Percentiles rank a stretch among this genome's conserved stretches.
Conservation (phyloP, 1,284 basidiomycete genomes). For the Leccinum pachyderme region DNA sequence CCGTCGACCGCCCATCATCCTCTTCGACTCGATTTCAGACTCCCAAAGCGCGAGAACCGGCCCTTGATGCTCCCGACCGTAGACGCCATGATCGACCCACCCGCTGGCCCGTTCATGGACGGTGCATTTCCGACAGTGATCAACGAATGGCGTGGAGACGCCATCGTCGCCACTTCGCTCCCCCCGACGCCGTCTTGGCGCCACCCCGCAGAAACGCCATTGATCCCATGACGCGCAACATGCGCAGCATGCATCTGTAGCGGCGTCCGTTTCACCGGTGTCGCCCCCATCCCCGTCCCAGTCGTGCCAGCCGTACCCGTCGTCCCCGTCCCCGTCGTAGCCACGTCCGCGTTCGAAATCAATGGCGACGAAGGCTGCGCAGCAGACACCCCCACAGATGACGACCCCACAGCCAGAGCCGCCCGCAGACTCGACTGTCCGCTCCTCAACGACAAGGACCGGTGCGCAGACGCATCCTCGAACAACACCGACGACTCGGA, state of each 20-base stretch:
- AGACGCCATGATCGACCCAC: conserved; percentile 50
- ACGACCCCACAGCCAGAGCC: conserved; percentile 47
- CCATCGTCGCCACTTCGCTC: conserved; percentile 52
- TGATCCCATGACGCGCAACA: conserved; percentile 75
- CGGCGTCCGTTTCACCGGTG: conserved; percentile 59
- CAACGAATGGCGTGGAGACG: conserved; percentile 69
- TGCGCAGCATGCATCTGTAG: conserved; percentile 76
- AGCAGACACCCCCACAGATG: conserved; percentile 28
- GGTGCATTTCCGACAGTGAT: conserved; percentile 58
- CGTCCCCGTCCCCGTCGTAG: background rate
- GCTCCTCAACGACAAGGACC: conserved; percentile 42
- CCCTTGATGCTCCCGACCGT: conserved; percentile 57
- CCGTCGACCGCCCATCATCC: conserved; percentile 23
- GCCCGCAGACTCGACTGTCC: conserved; percentile 35
- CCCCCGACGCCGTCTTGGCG: conserved; percentile 55
- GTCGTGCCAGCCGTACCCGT: conserved; percentile 17
- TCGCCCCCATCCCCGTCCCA: background rate
- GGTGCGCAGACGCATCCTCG: conserved; percentile 43
- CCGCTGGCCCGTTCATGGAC: conserved; percentile 42
- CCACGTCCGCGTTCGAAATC: background rate
- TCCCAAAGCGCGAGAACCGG: conserved; percentile 71
- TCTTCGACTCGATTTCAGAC: conserved; percentile 64
- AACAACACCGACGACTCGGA: conserved; percentile 39
- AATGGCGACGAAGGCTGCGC: conserved; percentile 47
- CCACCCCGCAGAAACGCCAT: conserved; percentile 71